A percentile compares a stretch with the other conserved stretches of the same genome.
Conservation (phyloP, 768 basidiomycete genomes). For the Trametes cinnabarina region DNA sequence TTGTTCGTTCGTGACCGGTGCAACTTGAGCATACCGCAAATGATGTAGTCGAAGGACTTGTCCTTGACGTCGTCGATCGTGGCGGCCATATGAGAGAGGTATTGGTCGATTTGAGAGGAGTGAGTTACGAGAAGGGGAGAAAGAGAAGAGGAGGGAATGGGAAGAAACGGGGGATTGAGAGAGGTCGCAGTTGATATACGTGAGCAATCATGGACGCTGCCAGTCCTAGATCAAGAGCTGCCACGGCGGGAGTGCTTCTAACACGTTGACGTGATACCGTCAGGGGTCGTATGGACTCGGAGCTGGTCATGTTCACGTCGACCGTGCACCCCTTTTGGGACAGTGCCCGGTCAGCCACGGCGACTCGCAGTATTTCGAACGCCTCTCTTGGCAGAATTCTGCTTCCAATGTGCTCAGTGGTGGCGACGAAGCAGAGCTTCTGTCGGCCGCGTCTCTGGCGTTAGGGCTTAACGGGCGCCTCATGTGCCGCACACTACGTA, state of each 20-base stretch:
- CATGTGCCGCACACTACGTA: no score
- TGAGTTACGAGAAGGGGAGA: no score
- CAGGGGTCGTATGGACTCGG: no score
- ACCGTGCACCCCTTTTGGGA: no score
- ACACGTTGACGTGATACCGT: constrained; percentile 10
- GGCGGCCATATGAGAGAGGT: background rate
- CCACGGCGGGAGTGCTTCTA: background rate
- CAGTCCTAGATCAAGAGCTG: background rate
- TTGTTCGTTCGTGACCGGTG: background rate
- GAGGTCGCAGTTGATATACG: background rate
- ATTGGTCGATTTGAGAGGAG: background rate
- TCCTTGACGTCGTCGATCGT: constrained; percentile 18
- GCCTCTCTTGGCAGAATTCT: no score
- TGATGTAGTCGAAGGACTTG: constrained; percentile 24
- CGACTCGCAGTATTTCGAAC: no score
- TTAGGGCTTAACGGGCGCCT: no score
- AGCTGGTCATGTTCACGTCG: no score
- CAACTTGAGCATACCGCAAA: constrained; percentile 12
- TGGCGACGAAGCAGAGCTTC: no score
- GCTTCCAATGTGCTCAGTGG: no score
- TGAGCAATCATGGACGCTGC: background rate
- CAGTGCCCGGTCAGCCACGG: no score
- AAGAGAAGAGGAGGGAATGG: background rate
- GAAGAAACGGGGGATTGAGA: background rate
- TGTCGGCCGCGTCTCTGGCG: no score